Evolutionary conservation across 2,329 filamentous ascomycete species (phyloP), one percentile per base, ranked within the genome.

Genomic region (Sarocladium oryzae): DNA sequence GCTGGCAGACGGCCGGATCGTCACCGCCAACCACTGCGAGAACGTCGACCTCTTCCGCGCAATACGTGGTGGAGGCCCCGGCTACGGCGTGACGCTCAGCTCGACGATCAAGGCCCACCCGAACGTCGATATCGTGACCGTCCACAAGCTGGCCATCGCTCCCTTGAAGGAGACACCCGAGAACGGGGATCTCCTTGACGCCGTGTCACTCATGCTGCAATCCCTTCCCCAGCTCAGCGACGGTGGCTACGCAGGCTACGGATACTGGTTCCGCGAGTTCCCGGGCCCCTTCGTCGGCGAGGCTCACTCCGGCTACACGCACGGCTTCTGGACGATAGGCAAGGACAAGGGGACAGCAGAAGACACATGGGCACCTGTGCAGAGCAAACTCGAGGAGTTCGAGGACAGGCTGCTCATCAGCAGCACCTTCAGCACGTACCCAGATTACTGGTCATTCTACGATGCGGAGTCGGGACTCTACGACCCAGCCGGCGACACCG

Each of bases 31-130:
- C 32, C 56, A 61, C 4, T 66, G 61, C 45, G 52, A 67, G 36
- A 58, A 71, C 41, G 26, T 56, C 0, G 64, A 68, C n/a, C 58
- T 71, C 2, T 71, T 67, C 61, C 55, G 65, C 37, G 70, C 71
- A 2, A 59, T 74, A 15, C 58, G 67, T 1, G 71, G 71, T 1
- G 71, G 70, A 2, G 69, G 69, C 0, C 56, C 54, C 3, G 65
- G 67, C 4, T 66, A 64, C 49, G 67, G 65, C 5, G 61, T 69
- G 21, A 65, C 67, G 2, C 64, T 66, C 4, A 67, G 63, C 11
- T 66, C 66, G 33, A 72, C 67, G 1, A 55, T 75, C 32, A 72
- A 70, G 38, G 70, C 65, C 1, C 66, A 68, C 51, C 69, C 70
- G 7, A 60, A 62, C 41, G 58, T 55, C 48, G 52, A 59, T 36